These are phyloP conservation scores for Triticum timopheevii DNA, from an alignment of 176 grass and related monocot species.

Conservation along the genomic window DNA sequence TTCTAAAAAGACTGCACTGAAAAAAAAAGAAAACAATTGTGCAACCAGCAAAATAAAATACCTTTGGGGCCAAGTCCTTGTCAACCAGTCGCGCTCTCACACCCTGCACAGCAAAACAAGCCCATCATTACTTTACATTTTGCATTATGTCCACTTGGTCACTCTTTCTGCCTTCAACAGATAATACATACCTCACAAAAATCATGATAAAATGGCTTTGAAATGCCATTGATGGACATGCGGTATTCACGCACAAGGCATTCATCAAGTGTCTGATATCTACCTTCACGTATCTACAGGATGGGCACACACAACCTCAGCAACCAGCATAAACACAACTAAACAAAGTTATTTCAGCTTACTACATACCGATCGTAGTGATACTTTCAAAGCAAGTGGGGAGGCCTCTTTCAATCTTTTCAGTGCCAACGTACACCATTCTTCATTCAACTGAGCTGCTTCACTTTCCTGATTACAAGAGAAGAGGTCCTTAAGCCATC, in stretches of 20 bases:
- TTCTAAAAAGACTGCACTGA: not conserved
- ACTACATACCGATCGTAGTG: conserved; percentile 78
- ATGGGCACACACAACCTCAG: conserved; percentile 26
- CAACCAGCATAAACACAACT: conserved; percentile 1
- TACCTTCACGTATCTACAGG: conserved; percentile 84
- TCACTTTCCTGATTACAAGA: conserved; percentile 69
- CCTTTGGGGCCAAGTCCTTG: conserved; percentile 83
- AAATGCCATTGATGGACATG: conserved; percentile 80
- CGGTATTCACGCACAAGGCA: conserved; percentile 94
- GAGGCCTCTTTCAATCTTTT: conserved; percentile 93
- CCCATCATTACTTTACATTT: not conserved
- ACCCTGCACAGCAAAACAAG: conserved; percentile 44
- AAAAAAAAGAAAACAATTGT: not conserved
- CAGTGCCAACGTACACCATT: conserved; percentile 88
- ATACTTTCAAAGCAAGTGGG: conserved; percentile 86
- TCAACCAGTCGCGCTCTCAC: conserved; percentile 79
- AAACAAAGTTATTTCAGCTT: not conserved
- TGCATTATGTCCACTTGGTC: not conserved
- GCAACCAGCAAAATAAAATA: conserved; percentile 28
- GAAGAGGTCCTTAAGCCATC: not conserved
- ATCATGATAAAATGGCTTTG: conserved; percentile 69
- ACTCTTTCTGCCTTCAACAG: not conserved
- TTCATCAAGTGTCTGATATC: conserved; percentile 94
- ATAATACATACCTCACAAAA: conserved; percentile 71
- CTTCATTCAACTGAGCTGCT: conserved; percentile 77